Conservation (phyloP, 2,329 filamentous ascomycete genomes). For the Xylariaceae sp. region DNA sequence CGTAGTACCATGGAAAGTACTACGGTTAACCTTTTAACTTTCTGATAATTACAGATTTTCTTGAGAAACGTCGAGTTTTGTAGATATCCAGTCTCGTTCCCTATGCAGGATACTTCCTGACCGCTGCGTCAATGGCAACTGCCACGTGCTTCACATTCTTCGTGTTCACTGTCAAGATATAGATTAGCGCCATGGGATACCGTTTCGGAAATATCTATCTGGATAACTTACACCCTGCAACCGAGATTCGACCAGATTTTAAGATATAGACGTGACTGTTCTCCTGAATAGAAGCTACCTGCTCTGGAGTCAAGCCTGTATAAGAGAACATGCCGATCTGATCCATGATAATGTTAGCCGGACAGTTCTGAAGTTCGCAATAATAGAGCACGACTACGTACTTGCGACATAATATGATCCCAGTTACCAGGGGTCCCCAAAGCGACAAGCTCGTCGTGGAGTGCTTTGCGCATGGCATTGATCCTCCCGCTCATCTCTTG, state of each 20-base stretch:
- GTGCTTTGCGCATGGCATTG: conserved; percentile 37
- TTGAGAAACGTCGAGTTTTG: too few relatives aligned
- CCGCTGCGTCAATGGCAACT: conserved; percentile 10
- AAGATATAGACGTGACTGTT: conserved; percentile 47
- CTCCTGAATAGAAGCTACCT: conserved; percentile 41
- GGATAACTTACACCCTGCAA: conserved; percentile 41
- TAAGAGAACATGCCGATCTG: conserved; percentile 52
- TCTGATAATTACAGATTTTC: too few relatives aligned
- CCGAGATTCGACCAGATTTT: conserved; percentile 42
- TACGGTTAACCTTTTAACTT: too few relatives aligned
- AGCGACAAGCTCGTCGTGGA: conserved; percentile 37
- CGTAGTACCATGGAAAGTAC: too few relatives aligned
- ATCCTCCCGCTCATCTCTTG: conserved; percentile 45
- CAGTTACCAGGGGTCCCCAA: conserved; percentile 39
- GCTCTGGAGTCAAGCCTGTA: conserved; percentile 42
- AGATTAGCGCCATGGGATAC: not conserved
- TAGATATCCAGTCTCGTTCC: too few relatives aligned
- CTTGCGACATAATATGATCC: conserved; percentile 38
- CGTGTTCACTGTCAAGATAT: conserved; percentile 1
- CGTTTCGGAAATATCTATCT: not conserved
- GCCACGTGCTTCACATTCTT: conserved; percentile 7
- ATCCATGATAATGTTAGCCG: not conserved
- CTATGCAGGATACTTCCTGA: not conserved
- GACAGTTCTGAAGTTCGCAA: not conserved
- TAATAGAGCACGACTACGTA: not conserved